These are phyloP conservation scores for Penicillium janthinellum DNA, from an alignment of 2,329 filamentous ascomycete genomes.

Conservation along the genomic window DNA sequence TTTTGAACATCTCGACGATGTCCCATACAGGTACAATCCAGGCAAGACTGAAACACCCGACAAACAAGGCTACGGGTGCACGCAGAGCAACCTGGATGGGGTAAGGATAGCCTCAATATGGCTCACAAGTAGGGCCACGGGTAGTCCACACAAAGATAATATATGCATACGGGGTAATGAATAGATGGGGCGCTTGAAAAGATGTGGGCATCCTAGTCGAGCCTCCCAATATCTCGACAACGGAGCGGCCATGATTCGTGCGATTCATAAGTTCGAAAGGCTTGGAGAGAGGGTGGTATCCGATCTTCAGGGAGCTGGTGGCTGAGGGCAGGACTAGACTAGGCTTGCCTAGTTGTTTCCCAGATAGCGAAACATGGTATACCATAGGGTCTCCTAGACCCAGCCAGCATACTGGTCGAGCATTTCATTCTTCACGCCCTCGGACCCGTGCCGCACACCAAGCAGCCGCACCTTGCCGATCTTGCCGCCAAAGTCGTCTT, in stretches of 20 bases:
- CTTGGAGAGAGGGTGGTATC: neutral
- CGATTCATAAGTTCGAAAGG: conserved; percentile 6
- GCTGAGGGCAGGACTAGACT: neutral
- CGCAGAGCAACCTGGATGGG: neutral
- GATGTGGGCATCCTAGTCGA: conserved; percentile 3
- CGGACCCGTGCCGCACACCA: conserved; percentile 49
- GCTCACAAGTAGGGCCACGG: conserved; percentile 1
- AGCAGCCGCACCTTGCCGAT: conserved; percentile 49
- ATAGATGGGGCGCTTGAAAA: conserved; percentile 1
- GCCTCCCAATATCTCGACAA: conserved; percentile 1
- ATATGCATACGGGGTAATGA: neutral
- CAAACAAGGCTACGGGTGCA: conserved; percentile 16
- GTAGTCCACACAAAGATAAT: conserved; percentile 1
- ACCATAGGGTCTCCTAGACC: conserved; percentile 26
- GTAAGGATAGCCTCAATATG: conserved; percentile 2
- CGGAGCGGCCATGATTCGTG: conserved; percentile 8
- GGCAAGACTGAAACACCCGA: conserved; percentile 13
- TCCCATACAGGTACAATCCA: neutral
- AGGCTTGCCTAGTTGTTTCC: conserved; percentile 5
- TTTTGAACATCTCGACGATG: neutral
- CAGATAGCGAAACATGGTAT: neutral
- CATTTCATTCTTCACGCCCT: conserved; percentile 47
- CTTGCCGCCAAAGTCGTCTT: conserved; percentile 49
- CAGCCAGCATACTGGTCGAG: conserved; percentile 43
- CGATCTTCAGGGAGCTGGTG: conserved; percentile 4